Percentiles rank a stretch among this genome's conserved stretches.
These are phyloP conservation scores for Schoenoplectus tabernaemontani DNA, from an alignment of 202 grass and related monocot species.

Conservation along the genomic window DNA sequence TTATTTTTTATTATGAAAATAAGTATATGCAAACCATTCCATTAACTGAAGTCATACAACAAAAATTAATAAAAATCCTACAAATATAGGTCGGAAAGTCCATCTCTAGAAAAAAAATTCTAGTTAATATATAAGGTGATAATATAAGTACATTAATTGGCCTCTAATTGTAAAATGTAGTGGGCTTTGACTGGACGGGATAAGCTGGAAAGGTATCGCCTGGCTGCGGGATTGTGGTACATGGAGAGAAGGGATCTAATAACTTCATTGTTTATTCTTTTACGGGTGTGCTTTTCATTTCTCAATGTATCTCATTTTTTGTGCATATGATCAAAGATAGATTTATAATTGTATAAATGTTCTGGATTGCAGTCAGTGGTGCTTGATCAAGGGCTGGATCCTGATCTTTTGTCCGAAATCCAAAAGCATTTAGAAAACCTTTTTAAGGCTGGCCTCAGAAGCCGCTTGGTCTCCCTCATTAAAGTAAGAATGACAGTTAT, in stretches of 20 bases:
- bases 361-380: slow-evolving; percentile 65
- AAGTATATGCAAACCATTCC: too few relatives aligned
- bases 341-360: background rate
- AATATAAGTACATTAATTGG: background rate
- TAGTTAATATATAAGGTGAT: background rate
- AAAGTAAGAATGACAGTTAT: slow-evolving; percentile 47
- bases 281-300: slow-evolving; percentile 50
- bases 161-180: slow-evolving; percentile 34
- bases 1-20: too few relatives aligned
- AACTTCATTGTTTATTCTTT: slow-evolving; percentile 82
- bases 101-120: slow-evolving; percentile 21
- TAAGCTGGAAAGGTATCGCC: slow-evolving; percentile 77
- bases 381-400: slow-evolving; percentile 82
- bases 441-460: slow-evolving; percentile 65
- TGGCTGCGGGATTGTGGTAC: slow-evolving; percentile 92
- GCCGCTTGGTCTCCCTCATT: slow-evolving; percentile 57
- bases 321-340: slow-evolving; percentile 1
- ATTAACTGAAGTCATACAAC: too few relatives aligned
- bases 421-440: slow-evolving; percentile 68
- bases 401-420: slow-evolving; percentile 79
- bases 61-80: background rate
- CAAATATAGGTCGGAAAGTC: background rate
- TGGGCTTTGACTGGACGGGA: slow-evolving; percentile 88
- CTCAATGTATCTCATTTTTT: background rate
- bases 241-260: slow-evolving; percentile 98